phyloP scores from a whole-genome alignment of 371 early-diverging fungal genomes.

The Dinochytrium kinnereticum region DNA sequence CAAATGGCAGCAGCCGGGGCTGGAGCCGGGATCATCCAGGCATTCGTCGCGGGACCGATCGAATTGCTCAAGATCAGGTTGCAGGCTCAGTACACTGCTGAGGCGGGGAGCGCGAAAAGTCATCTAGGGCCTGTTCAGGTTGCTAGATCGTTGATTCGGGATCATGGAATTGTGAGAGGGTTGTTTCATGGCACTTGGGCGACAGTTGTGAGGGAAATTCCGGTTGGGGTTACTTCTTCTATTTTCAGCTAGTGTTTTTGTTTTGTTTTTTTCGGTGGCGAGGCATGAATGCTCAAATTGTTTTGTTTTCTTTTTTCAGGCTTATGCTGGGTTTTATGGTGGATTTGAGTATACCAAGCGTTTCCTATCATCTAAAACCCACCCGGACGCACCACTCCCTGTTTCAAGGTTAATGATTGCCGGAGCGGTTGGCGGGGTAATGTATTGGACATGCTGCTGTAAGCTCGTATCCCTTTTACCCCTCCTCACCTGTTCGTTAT shows the following conservation, averaged over 20 bases:
- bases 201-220: conserved; percentile 78
- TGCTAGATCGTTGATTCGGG: conserved; percentile 63
- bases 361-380: conserved; percentile 7
- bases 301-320: too few species aligned
- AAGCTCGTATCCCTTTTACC: background rate
- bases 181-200: conserved; percentile 81
- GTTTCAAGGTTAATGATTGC: conserved; percentile 70
- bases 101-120: conserved; percentile 17
- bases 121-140: conserved; percentile 71
- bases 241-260: background rate
- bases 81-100: conserved; percentile 75
- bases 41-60: conserved; percentile 77
- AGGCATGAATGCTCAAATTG: too few species aligned
- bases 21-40: conserved; percentile 65
- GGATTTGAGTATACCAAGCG: conserved; percentile 81
- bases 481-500: background rate
- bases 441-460: conserved; percentile 79
- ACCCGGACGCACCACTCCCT: conserved; percentile 36
- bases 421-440: conserved; percentile 76
- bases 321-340: conserved; percentile 82
- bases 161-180: conserved; percentile 71
- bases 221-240: conserved; percentile 39
- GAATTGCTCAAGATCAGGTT: conserved; percentile 81
- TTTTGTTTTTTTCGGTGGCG: too few species aligned
- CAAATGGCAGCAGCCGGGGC: conserved; percentile 35